Conservation (phyloP, 2,329 filamentous ascomycete genomes). For the Diaporthe eres region DNA sequence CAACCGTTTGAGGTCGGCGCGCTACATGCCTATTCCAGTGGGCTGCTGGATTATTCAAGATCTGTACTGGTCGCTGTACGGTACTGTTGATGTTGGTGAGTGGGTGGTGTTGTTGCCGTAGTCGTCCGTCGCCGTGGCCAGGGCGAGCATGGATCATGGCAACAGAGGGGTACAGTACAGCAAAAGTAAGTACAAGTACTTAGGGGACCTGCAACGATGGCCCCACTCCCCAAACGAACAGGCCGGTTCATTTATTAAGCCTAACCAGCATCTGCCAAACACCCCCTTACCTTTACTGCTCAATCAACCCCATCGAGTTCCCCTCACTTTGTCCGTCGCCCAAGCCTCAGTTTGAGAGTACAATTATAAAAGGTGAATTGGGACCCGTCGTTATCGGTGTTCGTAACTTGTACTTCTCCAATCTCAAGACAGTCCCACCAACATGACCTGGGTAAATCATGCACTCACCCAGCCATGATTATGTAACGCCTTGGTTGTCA, state of each 20-base stretch:
- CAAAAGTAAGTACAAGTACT: too few species aligned
- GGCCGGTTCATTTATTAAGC: background rate
- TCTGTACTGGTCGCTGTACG: background rate
- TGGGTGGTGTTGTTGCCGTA: background rate
- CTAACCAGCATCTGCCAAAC: background rate
- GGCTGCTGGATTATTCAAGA: background rate
- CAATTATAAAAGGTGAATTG: too few species aligned
- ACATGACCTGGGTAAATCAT: background rate
- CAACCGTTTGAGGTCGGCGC: background rate
- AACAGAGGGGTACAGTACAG: too few species aligned
- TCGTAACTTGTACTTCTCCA: too few species aligned
- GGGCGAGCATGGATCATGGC: background rate
- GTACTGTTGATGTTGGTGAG: background rate
- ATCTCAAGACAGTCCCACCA: background rate
- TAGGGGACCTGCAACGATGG: background rate
- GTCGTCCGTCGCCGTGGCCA: background rate
- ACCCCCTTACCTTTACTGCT: background rate
- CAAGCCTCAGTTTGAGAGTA: background rate
- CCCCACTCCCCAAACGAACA: background rate
- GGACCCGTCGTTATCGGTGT: too few species aligned
- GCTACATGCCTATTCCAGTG: background rate
- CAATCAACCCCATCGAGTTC: background rate
- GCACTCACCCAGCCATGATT: background rate
- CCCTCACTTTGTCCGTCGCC: background rate
- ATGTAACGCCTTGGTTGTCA: slow-evolving; percentile 8